Evolutionary conservation across 768 basidiomycete species (phyloP), one percentile per base, ranked within the genome.

Genomic region (Boletus vinaceobasis): DNA sequence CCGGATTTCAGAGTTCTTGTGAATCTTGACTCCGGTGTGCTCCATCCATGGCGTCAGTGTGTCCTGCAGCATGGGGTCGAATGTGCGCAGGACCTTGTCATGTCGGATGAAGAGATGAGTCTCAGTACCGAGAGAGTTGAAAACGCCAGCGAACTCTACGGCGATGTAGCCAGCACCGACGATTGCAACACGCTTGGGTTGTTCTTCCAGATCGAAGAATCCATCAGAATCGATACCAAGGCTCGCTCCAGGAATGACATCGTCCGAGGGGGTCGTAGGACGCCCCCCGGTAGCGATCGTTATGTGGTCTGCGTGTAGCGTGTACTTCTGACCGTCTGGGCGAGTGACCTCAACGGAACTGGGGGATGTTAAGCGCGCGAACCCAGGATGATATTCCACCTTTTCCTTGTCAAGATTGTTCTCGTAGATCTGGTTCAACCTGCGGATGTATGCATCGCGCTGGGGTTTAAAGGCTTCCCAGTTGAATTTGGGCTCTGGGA

Each of bases 121-220:
- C 73, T 98, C 93, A 35, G 87, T 81, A 21, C 95, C 93, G 52
- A 97, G 84, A 7, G 90, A 79, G 72, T 98, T 84, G 74, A 99
- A 84, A 51, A 99, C 84, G 19, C 97, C 97, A 5, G 96, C 93
- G 43, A 99, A 84, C 73, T 99, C 97, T 57, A 98, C 91, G 17
- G 94, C 94, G 62, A 99, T 98, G 71, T 99, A 99, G 1, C 97
- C 97, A 14, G 97, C 97, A 43, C 97, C 97, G 40, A 98, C 86
- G 51, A 98, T 87, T 4, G 87, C 95, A 31, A 97, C 94, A 54
- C 93, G 84, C 73, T 88, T 91, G 9, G 97, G 97, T 70, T 96
- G 93, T 48, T 88, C 81, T 60, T 84, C 84, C 43, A 99, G 83
- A 43, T 85, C 91, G 64, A 99, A 99, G 79, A 99, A 99, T 3